phyloP scores from a whole-genome alignment of 2,329 filamentous ascomycete genomes.

The Davidsoniella australis region DNA sequence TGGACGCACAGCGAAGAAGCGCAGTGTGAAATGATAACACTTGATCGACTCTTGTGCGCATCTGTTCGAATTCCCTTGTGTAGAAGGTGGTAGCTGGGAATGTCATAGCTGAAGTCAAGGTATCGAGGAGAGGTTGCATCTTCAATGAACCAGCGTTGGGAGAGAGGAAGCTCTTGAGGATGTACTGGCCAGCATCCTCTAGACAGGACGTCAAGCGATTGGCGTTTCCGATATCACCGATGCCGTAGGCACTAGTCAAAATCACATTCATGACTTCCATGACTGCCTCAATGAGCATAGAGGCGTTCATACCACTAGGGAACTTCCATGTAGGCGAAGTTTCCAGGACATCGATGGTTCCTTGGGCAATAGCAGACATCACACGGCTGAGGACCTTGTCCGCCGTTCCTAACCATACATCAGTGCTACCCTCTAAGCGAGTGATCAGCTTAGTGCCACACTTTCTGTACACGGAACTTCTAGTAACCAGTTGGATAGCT shows the following conservation, averaged over 20 bases:
- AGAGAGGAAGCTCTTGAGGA: constrained; percentile 62
- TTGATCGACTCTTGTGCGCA: constrained; percentile 44
- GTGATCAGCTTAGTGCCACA: constrained; percentile 31
- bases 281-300: constrained; percentile 50
- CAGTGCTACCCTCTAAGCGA: constrained; percentile 29
- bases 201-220: constrained; percentile 42
- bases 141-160: constrained; percentile 51
- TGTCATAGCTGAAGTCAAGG: constrained; percentile 27
- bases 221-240: constrained; percentile 41
- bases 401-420: constrained; percentile 54
- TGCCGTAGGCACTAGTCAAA: constrained; percentile 54
- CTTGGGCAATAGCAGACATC: constrained; percentile 54
- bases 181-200: constrained; percentile 53
- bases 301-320: constrained; percentile 46
- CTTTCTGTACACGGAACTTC: constrained; percentile 50
- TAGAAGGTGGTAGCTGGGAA: constrained; percentile 46
- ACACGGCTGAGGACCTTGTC: constrained; percentile 61
- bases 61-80: constrained; percentile 33
- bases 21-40: constrained; percentile 50
- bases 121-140: constrained; percentile 59
- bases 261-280: constrained; percentile 55
- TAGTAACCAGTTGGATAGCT: constrained; percentile 59
- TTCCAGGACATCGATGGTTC: constrained; percentile 68
- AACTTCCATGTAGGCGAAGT: constrained; percentile 80
- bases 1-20: constrained; percentile 52